Percentiles rank a stretch among this genome's conserved stretches.
Conservation (phyloP, 257 asterid genomes). For the Fraxinus pennsylvanica region DNA sequence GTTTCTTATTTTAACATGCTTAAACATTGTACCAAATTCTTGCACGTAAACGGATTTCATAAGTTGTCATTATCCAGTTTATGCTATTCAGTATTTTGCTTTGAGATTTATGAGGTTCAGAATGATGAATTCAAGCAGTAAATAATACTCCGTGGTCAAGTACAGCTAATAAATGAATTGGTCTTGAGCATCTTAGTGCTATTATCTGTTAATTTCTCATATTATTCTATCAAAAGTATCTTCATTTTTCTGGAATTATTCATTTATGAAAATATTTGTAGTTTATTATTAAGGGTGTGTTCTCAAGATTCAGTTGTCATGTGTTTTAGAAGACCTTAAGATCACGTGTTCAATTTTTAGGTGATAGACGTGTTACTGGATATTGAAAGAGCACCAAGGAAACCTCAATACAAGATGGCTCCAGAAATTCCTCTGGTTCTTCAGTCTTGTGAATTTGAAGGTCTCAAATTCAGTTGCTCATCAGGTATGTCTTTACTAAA, state of each 20-base stretch:
- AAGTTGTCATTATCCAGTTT: conserved; percentile 3
- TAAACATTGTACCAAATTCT: background rate
- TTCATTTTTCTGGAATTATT: conserved; percentile 15
- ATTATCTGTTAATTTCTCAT: conserved; percentile 3
- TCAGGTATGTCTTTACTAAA: conserved; percentile 57
- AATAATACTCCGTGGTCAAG: background rate
- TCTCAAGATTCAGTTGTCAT: conserved; percentile 5
- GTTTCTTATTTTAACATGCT: conserved; percentile 5
- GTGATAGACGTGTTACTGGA: conserved; percentile 74
- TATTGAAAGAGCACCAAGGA: conserved; percentile 66
- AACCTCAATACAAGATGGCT: conserved; percentile 92
- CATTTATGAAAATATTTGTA: background rate
- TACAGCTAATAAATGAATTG: conserved; percentile 3
- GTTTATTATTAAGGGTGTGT: conserved; percentile 5
- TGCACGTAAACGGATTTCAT: background rate
- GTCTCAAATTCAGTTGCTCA: conserved; percentile 70
- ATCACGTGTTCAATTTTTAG: conserved; percentile 38
- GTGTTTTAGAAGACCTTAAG: conserved; percentile 18
- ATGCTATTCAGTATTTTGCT: background rate
- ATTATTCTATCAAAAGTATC: background rate
- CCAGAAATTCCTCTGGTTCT: conserved; percentile 88
- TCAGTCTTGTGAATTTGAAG: conserved; percentile 89
- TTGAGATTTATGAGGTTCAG: conserved; percentile 4
- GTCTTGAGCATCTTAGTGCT: conserved; percentile 15
- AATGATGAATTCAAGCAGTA: conserved; percentile 15